Base-by-base conservation (phyloP, 495 filamentous ascomycete genomes). In the Copromyces sp. region DNA sequence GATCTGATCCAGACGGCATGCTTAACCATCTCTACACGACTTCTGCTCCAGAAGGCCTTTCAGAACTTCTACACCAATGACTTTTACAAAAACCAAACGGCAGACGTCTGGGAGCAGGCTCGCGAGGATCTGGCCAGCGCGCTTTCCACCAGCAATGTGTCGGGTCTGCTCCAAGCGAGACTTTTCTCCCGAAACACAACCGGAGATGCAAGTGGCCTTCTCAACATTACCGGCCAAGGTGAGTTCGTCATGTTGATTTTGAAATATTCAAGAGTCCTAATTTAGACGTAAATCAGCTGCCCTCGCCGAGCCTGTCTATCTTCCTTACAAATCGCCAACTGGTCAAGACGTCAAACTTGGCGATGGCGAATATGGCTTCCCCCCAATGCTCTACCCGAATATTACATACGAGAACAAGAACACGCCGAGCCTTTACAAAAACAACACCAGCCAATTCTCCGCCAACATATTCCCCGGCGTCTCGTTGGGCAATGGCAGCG, bases 1-100 rank as follows among this genome's bases (percentile, higher is more conserved):
- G 84, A 90, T 41, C 85, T 95, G 47, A 87, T 94, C 73, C 89
- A 93, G 80, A 87, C 90, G 4, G 89, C 87, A 39, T 91, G 90
- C 75, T 82, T 85, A 53, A 88, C 89, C 71, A 89, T 92, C 68
- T 80, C 89, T 16, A 92, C 92, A 2, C 85, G 93, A 70, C 76
- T 94, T 9, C 75, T 92, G 20, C 81, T 94, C 2, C 93, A 95
- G 74, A 74, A 80, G 35, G 85, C 88, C 20, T 82, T 95, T 29
- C 76, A 80, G 69, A 80, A 85, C 0, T 94, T 92, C 76, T 90
- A 93, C 77, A 71, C 74, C 40, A 61, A 61, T 61, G 53, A 61
- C 3, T 61, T 32, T 4, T 61, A 16, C 24, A 80, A 78, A 2
- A 89, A 91, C 76, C 75, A 77, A 11, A 83, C 88, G 42, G 73